Percentiles rank a stretch among this genome's conserved stretches.
phyloP scores from a whole-genome alignment of 805 yeast genomes.

The Torulaspora indica region DNA sequence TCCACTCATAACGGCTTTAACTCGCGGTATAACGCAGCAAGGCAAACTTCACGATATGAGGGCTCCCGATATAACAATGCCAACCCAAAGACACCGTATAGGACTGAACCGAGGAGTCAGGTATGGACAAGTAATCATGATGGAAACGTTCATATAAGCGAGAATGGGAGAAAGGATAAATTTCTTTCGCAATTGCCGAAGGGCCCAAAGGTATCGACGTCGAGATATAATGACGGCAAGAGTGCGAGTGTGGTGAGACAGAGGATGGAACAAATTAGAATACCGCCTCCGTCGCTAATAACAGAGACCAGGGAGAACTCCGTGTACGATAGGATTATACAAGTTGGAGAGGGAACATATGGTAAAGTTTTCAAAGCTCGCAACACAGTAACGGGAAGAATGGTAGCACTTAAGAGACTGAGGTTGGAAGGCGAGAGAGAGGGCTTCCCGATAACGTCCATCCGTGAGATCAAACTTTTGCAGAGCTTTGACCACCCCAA shows the following conservation, averaged over 20 bases:
- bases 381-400: conserved; percentile 59
- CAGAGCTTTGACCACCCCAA: conserved; percentile 76
- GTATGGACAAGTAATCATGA: neutral
- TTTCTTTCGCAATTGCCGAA: conserved; percentile 25
- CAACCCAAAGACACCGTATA: neutral
- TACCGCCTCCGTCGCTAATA: conserved; percentile 11
- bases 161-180: conserved; percentile 6
- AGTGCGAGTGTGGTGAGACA: neutral
- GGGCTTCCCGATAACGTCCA: conserved; percentile 94
- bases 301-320: conserved; percentile 22
- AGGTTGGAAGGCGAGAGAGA: conserved; percentile 85
- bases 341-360: conserved; percentile 98
- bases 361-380: conserved; percentile 59
- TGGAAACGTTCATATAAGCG: neutral
- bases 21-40: conserved; percentile 10
- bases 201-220: conserved; percentile 23
- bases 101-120: neutral
- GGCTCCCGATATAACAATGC: conserved; percentile 19
- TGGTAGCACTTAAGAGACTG: conserved; percentile 82
- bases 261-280: neutral
- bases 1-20: conserved; percentile 7
- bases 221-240: conserved; percentile 16
- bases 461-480: conserved; percentile 80
- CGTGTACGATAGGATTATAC: conserved; percentile 64
- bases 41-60: conserved; percentile 18